phyloP scores from a whole-genome alignment of 2,329 filamentous ascomycete species.

The Colletotrichum sp. region DNA sequence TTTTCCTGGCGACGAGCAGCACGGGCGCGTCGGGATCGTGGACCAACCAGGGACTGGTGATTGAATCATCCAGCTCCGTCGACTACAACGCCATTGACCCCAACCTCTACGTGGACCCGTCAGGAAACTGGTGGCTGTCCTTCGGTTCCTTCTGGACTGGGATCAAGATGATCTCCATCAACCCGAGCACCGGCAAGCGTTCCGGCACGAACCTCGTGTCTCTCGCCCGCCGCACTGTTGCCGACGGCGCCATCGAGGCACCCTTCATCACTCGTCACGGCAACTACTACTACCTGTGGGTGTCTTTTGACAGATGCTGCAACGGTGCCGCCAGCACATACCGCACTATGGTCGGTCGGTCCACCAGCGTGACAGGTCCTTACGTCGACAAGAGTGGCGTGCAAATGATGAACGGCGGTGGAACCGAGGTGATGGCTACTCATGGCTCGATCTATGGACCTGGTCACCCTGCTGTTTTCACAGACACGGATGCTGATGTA shows the following conservation, averaged over 20 bases:
- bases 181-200: slow-evolving; percentile 29
- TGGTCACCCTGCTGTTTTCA: slow-evolving; percentile 33
- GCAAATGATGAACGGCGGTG: slow-evolving; percentile 30
- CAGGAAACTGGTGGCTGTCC: slow-evolving; percentile 33
- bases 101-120: slow-evolving; percentile 30
- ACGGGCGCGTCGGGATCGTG: slow-evolving; percentile 32
- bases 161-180: slow-evolving; percentile 30
- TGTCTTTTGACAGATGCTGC: slow-evolving; percentile 34
- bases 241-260: slow-evolving; percentile 29
- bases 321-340: slow-evolving; percentile 32
- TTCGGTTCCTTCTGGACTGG: slow-evolving; percentile 36
- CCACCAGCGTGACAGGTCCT: slow-evolving; percentile 29
- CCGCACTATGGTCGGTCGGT: slow-evolving; percentile 35
- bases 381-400: slow-evolving; percentile 29
- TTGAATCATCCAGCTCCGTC: slow-evolving; percentile 25
- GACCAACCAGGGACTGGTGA: slow-evolving; percentile 30
- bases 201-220: slow-evolving; percentile 24
- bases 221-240: slow-evolving; percentile 27
- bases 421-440: slow-evolving; percentile 31
- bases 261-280: slow-evolving; percentile 31
- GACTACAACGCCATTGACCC: slow-evolving; percentile 34
- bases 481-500: slow-evolving; percentile 33
- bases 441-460: slow-evolving; percentile 33
- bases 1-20: slow-evolving; percentile 33
- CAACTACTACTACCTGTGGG: slow-evolving; percentile 36